These are phyloP conservation scores for Sporothrix euskadiensis DNA, from an alignment of 2,329 filamentous ascomycete species.

Conservation along the genomic window DNA sequence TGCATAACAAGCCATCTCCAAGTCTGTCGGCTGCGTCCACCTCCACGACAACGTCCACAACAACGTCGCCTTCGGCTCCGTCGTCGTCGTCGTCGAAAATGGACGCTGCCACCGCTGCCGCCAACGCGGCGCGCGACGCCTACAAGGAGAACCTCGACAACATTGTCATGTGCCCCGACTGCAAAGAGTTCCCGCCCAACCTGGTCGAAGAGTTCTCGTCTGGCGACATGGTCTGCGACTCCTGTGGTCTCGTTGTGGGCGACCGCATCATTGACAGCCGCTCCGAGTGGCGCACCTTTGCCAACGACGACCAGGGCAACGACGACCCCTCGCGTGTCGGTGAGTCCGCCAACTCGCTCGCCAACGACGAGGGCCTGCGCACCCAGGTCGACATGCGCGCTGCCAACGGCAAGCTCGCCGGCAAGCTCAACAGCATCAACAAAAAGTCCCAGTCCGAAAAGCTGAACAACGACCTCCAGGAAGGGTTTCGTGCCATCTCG, in stretches of 20 bases:
- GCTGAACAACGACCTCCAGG: slow-evolving; percentile 56
- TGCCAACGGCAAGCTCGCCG: slow-evolving; percentile 34
- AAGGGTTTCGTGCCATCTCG: slow-evolving; percentile 81
- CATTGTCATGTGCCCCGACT: slow-evolving; percentile 84
- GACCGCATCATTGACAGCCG: slow-evolving; percentile 92
- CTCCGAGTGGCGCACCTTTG: slow-evolving; percentile 98
- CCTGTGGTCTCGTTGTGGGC: slow-evolving; percentile 86
- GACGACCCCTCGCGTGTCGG: slow-evolving; percentile 98
- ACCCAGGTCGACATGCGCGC: slow-evolving; percentile 36
- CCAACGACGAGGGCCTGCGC: slow-evolving; percentile 34
- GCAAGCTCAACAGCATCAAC: slow-evolving; percentile 37
- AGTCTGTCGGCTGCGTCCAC: neutral
- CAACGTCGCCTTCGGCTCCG: neutral
- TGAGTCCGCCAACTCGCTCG: slow-evolving; percentile 82
- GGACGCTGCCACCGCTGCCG: slow-evolving; percentile 29
- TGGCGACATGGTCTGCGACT: slow-evolving; percentile 88
- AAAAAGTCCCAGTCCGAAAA: slow-evolving; percentile 37
- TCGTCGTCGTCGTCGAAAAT: slow-evolving; percentile 4
- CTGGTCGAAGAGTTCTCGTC: slow-evolving; percentile 89
- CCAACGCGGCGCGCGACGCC: slow-evolving; percentile 36
- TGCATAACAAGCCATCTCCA: slow-evolving; percentile 30
- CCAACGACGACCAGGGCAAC: slow-evolving; percentile 94
- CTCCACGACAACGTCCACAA: neutral
- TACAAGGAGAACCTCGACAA: slow-evolving; percentile 84
- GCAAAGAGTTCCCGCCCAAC: slow-evolving; percentile 87